These are phyloP conservation scores for Lodderomyces pseudojiufengensis DNA, from an alignment of 1,139 yeast species.

Conservation along the genomic window DNA sequence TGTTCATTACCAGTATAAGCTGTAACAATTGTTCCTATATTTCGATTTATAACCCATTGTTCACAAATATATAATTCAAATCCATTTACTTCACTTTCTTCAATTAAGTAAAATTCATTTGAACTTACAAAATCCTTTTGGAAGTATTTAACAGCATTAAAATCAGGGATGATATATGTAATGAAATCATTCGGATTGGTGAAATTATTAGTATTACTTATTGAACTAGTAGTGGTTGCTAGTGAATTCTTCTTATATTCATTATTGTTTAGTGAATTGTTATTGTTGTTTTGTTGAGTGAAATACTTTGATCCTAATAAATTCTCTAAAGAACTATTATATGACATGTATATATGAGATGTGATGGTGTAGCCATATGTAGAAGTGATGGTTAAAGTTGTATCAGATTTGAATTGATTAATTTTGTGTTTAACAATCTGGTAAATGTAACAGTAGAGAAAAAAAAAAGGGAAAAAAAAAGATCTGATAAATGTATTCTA, in stretches of 20 bases:
- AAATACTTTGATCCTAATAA: conserved; percentile 1
- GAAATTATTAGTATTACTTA: conserved; percentile 4
- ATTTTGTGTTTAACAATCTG: too few relatives aligned
- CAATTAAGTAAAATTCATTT: conserved; percentile 36
- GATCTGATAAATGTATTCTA: too few relatives aligned
- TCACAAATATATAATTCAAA: conserved; percentile 89
- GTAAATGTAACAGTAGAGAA: too few relatives aligned
- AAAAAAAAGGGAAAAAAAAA: too few relatives aligned
- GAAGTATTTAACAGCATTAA: conserved; percentile 48
- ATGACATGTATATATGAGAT: not conserved
- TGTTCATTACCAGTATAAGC: conserved; percentile 79
- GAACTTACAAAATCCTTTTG: conserved; percentile 36
- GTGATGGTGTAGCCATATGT: not conserved
- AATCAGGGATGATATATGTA: conserved; percentile 48
- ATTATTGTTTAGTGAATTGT: not conserved
- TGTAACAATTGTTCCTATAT: conserved; percentile 64
- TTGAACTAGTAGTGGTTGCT: conserved; percentile 4
- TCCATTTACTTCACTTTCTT: conserved; percentile 54
- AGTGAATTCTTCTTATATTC: conserved; percentile 1
- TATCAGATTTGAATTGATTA: too few relatives aligned
- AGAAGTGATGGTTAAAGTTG: too few relatives aligned
- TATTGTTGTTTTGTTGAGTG: not conserved
- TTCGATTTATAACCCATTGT: conserved; percentile 84
- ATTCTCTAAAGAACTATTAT: not conserved
- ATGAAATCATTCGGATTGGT: conserved; percentile 26